phyloP scores from a whole-genome alignment of 257 asterid genomes.

The Gentiana straminea region DNA sequence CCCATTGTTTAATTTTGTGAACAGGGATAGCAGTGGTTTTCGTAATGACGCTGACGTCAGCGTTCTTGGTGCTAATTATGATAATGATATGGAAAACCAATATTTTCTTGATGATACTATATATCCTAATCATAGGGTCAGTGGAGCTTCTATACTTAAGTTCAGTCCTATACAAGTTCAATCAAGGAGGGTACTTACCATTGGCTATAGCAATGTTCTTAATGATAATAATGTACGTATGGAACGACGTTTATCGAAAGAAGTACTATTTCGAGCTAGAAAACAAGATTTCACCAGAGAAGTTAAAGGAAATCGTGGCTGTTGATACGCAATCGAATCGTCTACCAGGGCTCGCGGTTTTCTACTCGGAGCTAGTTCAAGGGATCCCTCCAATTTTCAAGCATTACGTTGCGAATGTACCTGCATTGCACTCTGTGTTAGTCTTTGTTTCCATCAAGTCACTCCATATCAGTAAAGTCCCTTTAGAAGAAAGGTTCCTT shows the following conservation, averaged over 20 bases:
- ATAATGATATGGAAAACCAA: conserved; percentile 55
- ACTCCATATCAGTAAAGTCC: conserved; percentile 39
- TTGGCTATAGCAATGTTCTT: conserved; percentile 31
- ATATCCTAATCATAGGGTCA: conserved; percentile 21
- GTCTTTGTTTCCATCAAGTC: conserved; percentile 50
- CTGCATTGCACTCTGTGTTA: conserved; percentile 37
- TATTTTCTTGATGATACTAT: conserved; percentile 21
- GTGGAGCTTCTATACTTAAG: conserved; percentile 36
- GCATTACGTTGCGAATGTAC: conserved; percentile 44
- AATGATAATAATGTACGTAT: conserved; percentile 33
- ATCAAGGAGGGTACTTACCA: conserved; percentile 47
- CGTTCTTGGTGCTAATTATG: conserved; percentile 41
- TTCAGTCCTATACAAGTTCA: conserved; percentile 43
- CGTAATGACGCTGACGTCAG: conserved; percentile 47
- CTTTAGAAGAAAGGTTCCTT: conserved; percentile 37
- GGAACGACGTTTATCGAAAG: conserved; percentile 39
- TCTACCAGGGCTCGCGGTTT: conserved; percentile 42
- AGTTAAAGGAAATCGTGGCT: conserved; percentile 14
- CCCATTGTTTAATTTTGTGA: background rate
- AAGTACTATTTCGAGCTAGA: conserved; percentile 42
- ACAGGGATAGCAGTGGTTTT: conserved; percentile 53
- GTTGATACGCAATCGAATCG: conserved; percentile 13
- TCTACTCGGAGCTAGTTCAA: conserved; percentile 51
- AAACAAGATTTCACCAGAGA: conserved; percentile 33
- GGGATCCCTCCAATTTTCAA: conserved; percentile 61